Base-by-base conservation (phyloP, 768 basidiomycete genomes). In the Bullera alba region DNA sequence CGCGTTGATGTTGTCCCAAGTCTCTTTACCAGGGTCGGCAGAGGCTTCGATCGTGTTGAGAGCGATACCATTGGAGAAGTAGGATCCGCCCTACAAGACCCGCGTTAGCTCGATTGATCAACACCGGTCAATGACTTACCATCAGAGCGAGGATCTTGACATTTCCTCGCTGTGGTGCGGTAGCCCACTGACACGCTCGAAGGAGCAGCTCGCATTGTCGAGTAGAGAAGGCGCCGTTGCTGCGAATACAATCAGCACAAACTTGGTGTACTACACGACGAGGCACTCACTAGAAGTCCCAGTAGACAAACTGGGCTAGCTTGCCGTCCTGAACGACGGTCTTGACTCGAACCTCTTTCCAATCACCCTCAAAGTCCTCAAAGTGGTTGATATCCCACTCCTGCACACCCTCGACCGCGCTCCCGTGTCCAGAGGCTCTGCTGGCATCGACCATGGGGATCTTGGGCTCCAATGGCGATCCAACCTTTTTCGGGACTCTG, bases 11-110 rank as follows among this genome's bases (percentile, higher is more conserved):
- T 70, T 70, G 12, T 43, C 51, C 68, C 64, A 66, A 15, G 65
- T 65, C 42, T 65, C 68, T 15, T 48, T 7, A 2, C 51, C 61
- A 1, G 68, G 68, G 16, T 51, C 42, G 1, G 52, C 7, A 25
- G 63, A 48, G 23, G 58, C 45, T 47, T 67, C 63, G 55, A 70
- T 65, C 2, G 63, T 61, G 56, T 64, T 64, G 21, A 70, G 53
- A 12, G 61, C 65, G 28, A 70, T 65, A 26, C 68, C 68, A 49
- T 70, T 70, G 21, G 57, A 63, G 45, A 70, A 65, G 56, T 67
- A 65, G 42, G 56, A 46, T 21, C 61, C 62, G 32, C 58, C 65
- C 58, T 50, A 19, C 10, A n/a, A 8, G 17, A 6, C 42, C 41
- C 29, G 28, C 32, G 22, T 8, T 19, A 15, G 41, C 8, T 7